Evolutionary conservation across 2,329 filamentous ascomycete genomes (phyloP), one percentile per base, ranked within the genome.

Genomic region (Colletotrichum acutatum): DNA sequence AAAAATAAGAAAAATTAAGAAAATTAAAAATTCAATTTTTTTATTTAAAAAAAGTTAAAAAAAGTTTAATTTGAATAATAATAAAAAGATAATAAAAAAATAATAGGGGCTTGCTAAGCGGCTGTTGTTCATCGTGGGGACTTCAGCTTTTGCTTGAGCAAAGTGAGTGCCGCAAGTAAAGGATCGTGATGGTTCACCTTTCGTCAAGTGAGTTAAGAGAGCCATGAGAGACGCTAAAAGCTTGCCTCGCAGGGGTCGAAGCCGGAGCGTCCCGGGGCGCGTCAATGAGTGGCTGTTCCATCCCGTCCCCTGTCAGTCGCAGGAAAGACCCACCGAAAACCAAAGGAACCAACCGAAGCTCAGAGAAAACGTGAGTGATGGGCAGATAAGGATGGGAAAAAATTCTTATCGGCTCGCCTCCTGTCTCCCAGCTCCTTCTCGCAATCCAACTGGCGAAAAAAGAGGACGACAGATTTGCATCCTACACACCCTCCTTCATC

Each of bases 381-480:
- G 53, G 62, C 62, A 28, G 71, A 74, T 72, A 71, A 71, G 58
- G 24, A 58, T 26, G 22, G 61, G 42, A 62, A 72, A 73, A 73
- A 71, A 64, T 58, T 66, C 26, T 74, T 80, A 54, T 74, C 79
- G 61, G 71, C 69, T 68, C 75, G 76, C 66, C 74, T 78, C 65
- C 74, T 76, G 78, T 67, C 74, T 54, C 5, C 32, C 11, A 69
- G 52, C 52, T 63, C 58, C 57, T 16, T 19, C 37, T n/a, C 42
- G 16, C 42, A 32, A 32, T 72, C 59, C 24, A 52, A 69, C 42
- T 53, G 42, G 37, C 58, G 34, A 63, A 56, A 72, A 34, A 72
- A 69, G 53, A 68, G 42, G 26, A 42, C 58, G 57, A 63, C 69
- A n/a, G 30, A 30, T 34, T 32, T 22, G 32, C 42, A 49, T 9